These are phyloP conservation scores for Solanum ahanhuiri DNA, from an alignment of 257 asterid genomes.

Conservation along the genomic window DNA sequence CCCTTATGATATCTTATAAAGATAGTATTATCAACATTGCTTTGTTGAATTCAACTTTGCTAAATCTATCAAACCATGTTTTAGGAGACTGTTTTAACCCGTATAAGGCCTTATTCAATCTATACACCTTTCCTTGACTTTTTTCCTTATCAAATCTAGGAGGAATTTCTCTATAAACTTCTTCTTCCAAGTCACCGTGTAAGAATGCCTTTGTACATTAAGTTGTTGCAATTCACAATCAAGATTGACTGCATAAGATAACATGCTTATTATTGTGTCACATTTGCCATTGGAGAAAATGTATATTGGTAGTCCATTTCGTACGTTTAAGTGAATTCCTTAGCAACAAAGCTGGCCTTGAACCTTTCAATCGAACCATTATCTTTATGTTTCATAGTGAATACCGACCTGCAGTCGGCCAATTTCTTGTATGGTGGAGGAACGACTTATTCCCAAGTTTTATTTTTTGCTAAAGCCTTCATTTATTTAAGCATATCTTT, in stretches of 20 bases:
- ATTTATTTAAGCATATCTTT: neutral
- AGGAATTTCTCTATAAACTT: neutral
- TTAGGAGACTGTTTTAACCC: neutral
- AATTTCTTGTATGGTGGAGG: neutral
- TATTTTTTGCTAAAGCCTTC: neutral
- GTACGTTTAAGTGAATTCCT: neutral
- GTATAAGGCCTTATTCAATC: neutral
- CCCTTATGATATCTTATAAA: neutral
- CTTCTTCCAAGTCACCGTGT: neutral
- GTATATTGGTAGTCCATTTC: neutral
- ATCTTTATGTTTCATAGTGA: neutral
- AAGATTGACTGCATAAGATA: neutral
- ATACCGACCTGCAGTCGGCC: neutral
- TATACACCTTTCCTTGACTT: neutral
- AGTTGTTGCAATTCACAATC: neutral
- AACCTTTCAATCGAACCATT: neutral
- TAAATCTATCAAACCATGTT: neutral
- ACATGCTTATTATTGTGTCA: neutral
- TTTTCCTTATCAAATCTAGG: neutral
- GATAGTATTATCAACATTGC: neutral
- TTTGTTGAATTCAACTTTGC: neutral
- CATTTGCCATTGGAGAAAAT: neutral
- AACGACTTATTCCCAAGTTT: neutral
- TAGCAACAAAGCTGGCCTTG: neutral
- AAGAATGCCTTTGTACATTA: neutral